These are phyloP conservation scores for Starmerella riodocensis DNA, from an alignment of 805 yeast species.

Conservation along the genomic window DNA sequence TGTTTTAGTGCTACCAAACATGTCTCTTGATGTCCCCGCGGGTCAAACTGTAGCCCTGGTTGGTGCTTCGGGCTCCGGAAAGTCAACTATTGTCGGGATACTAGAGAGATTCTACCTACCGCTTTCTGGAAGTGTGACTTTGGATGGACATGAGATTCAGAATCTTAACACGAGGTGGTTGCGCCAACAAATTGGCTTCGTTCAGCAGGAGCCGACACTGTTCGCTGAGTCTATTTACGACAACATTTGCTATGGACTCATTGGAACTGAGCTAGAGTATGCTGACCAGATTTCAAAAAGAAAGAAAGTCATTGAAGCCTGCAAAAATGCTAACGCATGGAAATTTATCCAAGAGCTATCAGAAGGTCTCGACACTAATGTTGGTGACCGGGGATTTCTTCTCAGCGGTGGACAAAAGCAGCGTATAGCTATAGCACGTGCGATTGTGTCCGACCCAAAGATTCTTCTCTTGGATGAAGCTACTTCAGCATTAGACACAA, in stretches of 20 bases:
- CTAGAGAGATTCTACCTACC: constrained; percentile 1
- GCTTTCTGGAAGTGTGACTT: not conserved
- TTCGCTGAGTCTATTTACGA: not conserved
- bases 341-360: not conserved
- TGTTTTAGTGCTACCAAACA: constrained; percentile 37
- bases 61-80: constrained; percentile 52
- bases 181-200: not conserved
- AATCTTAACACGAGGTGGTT: not conserved
- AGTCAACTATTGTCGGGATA: constrained; percentile 43
- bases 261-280: not conserved
- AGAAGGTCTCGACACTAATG: not conserved
- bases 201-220: not conserved
- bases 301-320: not conserved
- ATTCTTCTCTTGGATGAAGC: not conserved
- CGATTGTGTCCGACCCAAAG: not conserved
- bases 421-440: not conserved
- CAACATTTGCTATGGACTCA: not conserved
- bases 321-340: not conserved
- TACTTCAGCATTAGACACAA: not conserved
- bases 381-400: not conserved
- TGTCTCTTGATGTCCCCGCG: constrained; percentile 36
- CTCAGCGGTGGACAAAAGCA: not conserved
- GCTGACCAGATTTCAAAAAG: not conserved
- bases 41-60: constrained; percentile 51
- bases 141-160: not conserved